phyloP scores from a whole-genome alignment of 768 basidiomycete species.

The Tricholoma furcatifolium region DNA sequence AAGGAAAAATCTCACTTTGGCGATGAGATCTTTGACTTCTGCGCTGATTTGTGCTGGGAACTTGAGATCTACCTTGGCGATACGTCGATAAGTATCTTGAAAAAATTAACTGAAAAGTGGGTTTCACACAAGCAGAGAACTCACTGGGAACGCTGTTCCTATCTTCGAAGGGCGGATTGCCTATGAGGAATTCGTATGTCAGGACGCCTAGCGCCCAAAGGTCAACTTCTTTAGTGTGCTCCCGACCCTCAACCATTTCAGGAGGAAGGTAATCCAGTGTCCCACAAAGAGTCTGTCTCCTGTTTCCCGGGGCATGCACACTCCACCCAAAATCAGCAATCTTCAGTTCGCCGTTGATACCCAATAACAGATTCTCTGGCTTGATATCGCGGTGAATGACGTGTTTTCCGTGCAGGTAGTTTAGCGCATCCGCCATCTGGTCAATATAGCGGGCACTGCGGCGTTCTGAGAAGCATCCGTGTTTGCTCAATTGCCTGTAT shows the following conservation, averaged over 20 bases:
- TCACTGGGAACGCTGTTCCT: constrained; percentile 70
- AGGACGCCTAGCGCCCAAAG: constrained; percentile 98
- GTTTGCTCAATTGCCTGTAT: constrained; percentile 90
- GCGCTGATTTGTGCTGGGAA: constrained; percentile 58
- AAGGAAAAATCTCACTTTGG: constrained; percentile 38
- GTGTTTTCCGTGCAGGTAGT: constrained; percentile 91
- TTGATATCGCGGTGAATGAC: constrained; percentile 99
- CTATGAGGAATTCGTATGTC: constrained; percentile 91
- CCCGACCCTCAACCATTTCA: constrained; percentile 95
- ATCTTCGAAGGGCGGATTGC: constrained; percentile 82
- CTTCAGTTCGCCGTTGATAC: constrained; percentile 95
- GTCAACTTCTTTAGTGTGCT: constrained; percentile 89
- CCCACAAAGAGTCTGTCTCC: constrained; percentile 89
- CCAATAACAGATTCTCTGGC: constrained; percentile 93
- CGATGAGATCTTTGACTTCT: constrained; percentile 68
- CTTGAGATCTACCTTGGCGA: constrained; percentile 80
- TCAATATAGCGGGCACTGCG: constrained; percentile 88
- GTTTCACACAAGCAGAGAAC: constrained; percentile 20
- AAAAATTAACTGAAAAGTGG: neutral
- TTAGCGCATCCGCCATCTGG: constrained; percentile 96
- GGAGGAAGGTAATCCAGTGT: constrained; percentile 97
- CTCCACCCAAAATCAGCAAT: constrained; percentile 99
- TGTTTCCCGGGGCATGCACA: constrained; percentile 91
- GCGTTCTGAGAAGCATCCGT: constrained; percentile 85
- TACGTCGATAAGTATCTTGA: constrained; percentile 86